These are phyloP conservation scores for Lanmaoa rubissima DNA, from an alignment of 768 basidiomycete genomes.

Conservation along the genomic window DNA sequence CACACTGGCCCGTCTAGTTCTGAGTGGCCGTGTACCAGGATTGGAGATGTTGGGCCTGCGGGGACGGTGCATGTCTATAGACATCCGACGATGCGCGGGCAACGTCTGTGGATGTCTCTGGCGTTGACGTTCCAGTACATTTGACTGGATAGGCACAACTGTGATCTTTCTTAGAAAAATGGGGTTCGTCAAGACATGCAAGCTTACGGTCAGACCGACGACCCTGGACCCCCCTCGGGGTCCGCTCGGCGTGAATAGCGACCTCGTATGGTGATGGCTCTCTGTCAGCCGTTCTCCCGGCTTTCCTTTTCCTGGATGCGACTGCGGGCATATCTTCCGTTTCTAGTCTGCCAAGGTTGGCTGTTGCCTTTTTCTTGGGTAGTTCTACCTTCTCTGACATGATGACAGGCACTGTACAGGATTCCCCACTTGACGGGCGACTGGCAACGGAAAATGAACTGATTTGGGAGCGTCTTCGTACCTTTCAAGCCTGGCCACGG, in stretches of 20 bases:
- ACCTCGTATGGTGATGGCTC: constrained; percentile 13
- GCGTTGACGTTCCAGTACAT: constrained; percentile 27
- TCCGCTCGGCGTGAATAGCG: constrained; percentile 14
- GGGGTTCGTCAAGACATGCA: neutral
- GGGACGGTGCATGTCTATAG: constrained; percentile 26
- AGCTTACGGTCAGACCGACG: constrained; percentile 30
- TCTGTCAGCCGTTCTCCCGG: constrained; percentile 14
- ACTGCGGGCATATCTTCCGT: constrained; percentile 13
- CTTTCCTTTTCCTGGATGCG: constrained; percentile 30
- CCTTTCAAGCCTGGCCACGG: constrained; percentile 15
- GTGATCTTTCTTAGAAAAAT: constrained; percentile 9
- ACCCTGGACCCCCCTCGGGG: constrained; percentile 21
- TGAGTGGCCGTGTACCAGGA: constrained; percentile 23
- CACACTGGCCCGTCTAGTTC: constrained; percentile 25
- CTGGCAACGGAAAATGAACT: constrained; percentile 15
- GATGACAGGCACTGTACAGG: constrained; percentile 7
- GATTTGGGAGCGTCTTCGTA: constrained; percentile 29
- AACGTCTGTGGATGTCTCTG: constrained; percentile 21
- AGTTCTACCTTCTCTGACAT: constrained; percentile 29
- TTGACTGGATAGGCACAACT: constrained; percentile 23
- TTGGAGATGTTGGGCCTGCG: constrained; percentile 23
- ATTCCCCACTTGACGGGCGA: constrained; percentile 11
- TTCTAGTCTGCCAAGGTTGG: constrained; percentile 14
- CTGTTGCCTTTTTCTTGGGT: constrained; percentile 24
- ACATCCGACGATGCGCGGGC: constrained; percentile 25